These are phyloP conservation scores for Phytophthora gonapodyides DNA, from an alignment of 352 stramenopile species.

Conservation along the genomic window DNA sequence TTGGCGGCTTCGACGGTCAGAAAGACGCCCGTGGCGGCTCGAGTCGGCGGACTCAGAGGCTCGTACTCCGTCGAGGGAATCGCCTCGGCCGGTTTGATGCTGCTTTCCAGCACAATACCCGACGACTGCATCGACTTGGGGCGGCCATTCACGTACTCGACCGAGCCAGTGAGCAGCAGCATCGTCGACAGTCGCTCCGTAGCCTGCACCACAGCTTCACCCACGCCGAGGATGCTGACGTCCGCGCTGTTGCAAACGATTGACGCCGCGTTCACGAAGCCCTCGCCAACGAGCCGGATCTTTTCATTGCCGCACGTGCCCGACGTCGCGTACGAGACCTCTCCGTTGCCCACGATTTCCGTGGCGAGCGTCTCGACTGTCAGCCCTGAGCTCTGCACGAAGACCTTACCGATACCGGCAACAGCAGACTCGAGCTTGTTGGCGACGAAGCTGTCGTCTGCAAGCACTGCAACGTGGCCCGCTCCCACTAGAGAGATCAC, in stretches of 20 bases:
- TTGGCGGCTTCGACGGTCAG: constrained; percentile 27
- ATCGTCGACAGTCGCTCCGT: constrained; percentile 38
- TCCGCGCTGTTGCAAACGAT: constrained; percentile 46
- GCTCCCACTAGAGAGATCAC: constrained; percentile 23
- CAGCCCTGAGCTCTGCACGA: constrained; percentile 31
- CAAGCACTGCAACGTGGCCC: constrained; percentile 31
- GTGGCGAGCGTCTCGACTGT: constrained; percentile 20
- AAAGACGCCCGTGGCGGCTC: constrained; percentile 20
- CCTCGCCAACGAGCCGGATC: constrained; percentile 39
- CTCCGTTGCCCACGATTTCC: constrained; percentile 38
- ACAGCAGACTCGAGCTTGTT: constrained; percentile 32
- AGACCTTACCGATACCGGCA: constrained; percentile 37
- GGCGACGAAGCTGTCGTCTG: constrained; percentile 20
- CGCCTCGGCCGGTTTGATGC: constrained; percentile 18
- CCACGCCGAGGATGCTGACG: constrained; percentile 48
- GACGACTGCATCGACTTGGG: constrained; percentile 40
- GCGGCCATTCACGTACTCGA: constrained; percentile 42
- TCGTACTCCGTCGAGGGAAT: constrained; percentile 8
- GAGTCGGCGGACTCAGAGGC: constrained; percentile 10
- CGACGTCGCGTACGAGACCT: constrained; percentile 42
- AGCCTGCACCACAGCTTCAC: constrained; percentile 47
- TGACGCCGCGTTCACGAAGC: constrained; percentile 43
- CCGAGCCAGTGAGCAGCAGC: constrained; percentile 36
- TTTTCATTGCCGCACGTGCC: constrained; percentile 37
- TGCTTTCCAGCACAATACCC: constrained; percentile 27